A percentile compares a stretch with the other conserved stretches of the same genome.
These are phyloP conservation scores for Magnolia officinalis DNA, from an alignment of 164 flowering plant genomes.

Conservation along the genomic window DNA sequence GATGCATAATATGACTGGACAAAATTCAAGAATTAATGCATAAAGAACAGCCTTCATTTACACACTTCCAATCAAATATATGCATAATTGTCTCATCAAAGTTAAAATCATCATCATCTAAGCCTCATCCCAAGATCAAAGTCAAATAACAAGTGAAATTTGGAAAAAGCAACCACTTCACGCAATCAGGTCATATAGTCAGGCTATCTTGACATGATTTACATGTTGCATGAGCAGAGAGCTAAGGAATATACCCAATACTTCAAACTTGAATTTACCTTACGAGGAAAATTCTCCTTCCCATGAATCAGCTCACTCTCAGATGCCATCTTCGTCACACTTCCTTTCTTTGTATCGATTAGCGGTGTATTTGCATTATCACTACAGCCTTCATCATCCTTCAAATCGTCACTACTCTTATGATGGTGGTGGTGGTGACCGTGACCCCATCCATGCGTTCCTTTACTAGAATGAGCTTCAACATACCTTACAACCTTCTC, in stretches of 20 bases:
- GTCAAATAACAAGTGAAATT: too few species aligned
- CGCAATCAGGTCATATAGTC: neutral
- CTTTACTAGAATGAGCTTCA: constrained; percentile 59
- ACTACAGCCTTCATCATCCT: constrained; percentile 39
- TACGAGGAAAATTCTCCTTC: constrained; percentile 35
- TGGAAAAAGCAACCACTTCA: too few species aligned
- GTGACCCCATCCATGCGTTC: constrained; percentile 41
- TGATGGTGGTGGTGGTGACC: constrained; percentile 78
- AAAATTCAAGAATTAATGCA: too few species aligned
- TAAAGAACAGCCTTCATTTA: too few species aligned
- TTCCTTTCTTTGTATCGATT: constrained; percentile 21
- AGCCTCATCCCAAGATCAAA: too few species aligned
- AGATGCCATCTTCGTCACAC: constrained; percentile 13
- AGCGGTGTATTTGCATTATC: constrained; percentile 23
- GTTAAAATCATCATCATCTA: too few species aligned
- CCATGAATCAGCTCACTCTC: constrained; percentile 21
- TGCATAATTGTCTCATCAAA: too few species aligned
- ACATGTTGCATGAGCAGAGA: neutral
- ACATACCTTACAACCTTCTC: constrained; percentile 94
- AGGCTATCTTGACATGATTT: neutral
- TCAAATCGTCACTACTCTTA: constrained; percentile 41
- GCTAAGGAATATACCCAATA: neutral
- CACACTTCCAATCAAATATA: too few species aligned
- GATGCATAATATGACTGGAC: too few species aligned
- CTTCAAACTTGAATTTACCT: constrained; percentile 36